Evolutionary conservation across 2,329 filamentous ascomycete genomes (phyloP).

Genomic region (Lasiodiplodia citricola): DNA sequence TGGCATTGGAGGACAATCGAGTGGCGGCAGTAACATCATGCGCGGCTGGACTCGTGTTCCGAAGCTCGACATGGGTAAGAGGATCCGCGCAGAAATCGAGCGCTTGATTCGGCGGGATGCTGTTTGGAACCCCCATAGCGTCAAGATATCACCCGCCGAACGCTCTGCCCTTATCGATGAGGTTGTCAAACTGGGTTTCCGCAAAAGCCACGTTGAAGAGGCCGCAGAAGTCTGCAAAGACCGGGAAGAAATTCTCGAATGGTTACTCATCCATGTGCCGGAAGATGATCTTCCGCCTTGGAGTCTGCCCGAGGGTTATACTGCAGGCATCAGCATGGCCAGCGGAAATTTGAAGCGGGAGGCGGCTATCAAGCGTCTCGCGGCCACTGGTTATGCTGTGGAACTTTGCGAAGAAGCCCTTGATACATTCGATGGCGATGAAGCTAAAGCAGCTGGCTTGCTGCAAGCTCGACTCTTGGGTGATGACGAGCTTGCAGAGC

Average conservation of each 20-base stretch:
- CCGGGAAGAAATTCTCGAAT: constrained; percentile 89
- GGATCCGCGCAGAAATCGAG: constrained; percentile 80
- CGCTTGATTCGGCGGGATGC: constrained; percentile 76
- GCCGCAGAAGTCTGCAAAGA: constrained; percentile 88
- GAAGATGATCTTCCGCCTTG: constrained; percentile 95
- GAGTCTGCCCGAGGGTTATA: constrained; percentile 90
- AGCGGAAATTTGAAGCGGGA: constrained; percentile 82
- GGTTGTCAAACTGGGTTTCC: constrained; percentile 79
- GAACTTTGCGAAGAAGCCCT: constrained; percentile 83
- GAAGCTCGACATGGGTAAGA: constrained; percentile 90
- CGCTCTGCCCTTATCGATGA: constrained; percentile 71
- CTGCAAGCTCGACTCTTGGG: constrained; percentile 72
- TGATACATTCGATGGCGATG: constrained; percentile 72
- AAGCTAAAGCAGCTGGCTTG: constrained; percentile 76
- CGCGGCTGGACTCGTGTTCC: constrained; percentile 84
- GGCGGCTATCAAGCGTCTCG: constrained; percentile 79
- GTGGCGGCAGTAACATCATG: constrained; percentile 53
- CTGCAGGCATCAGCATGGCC: constrained; percentile 85
- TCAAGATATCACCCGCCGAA: constrained; percentile 65
- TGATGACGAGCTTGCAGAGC: constrained; percentile 34
- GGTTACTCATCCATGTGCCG: constrained; percentile 94
- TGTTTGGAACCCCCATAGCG: constrained; percentile 83
- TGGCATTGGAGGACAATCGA: constrained; percentile 34
- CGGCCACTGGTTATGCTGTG: constrained; percentile 80
- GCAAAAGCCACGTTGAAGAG: constrained; percentile 87